A percentile compares a stretch with the other conserved stretches of the same genome.
Evolutionary conservation across 2,329 filamentous ascomycete genomes (phyloP).

Genomic region (Beauveria sp.): DNA sequence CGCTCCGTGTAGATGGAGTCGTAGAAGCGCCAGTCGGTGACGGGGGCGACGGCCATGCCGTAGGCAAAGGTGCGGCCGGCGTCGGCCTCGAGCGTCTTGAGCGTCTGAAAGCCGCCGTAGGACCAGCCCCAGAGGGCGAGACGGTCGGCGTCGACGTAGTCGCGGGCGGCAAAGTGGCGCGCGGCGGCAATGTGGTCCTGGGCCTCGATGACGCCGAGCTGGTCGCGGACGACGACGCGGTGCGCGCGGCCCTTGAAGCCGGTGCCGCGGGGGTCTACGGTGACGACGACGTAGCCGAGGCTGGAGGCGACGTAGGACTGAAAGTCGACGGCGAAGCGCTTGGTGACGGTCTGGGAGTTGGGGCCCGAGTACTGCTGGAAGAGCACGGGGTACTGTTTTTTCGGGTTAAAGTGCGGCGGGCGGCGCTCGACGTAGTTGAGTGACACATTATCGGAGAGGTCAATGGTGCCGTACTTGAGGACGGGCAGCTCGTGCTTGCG

Average conservation of each 20-base stretch:
- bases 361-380: conserved; percentile 95
- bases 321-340: conserved; percentile 77
- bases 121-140: conserved; percentile 99
- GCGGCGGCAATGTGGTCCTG: conserved; percentile 87
- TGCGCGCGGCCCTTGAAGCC: conserved; percentile 81
- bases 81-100: conserved; percentile 91
- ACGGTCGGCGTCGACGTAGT: conserved; percentile 73
- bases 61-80: conserved; percentile 87
- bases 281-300: conserved; percentile 89
- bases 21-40: conserved; percentile 98
- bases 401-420: conserved; percentile 77
- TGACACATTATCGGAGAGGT: conserved; percentile 67
- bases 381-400: conserved; percentile 83
- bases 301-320: conserved; percentile 79
- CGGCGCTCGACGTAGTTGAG: conserved; percentile 72
- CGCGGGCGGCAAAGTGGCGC: conserved; percentile 70
- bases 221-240: conserved; percentile 72
- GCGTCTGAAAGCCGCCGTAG: conserved; percentile 88
- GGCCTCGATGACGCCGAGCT: conserved; percentile 79
- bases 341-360: conserved; percentile 80
- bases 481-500: conserved; percentile 74
- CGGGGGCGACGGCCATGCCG: conserved; percentile 95
- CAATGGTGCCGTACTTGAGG: conserved; percentile 73
- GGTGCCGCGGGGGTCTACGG: conserved; percentile 87
- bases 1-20: conserved; percentile 91